A percentile compares a stretch with the other conserved stretches of the same genome.
phyloP scores from a whole-genome alignment of 2,329 filamentous ascomycete genomes.

The Exophiala spinifera region DNA sequence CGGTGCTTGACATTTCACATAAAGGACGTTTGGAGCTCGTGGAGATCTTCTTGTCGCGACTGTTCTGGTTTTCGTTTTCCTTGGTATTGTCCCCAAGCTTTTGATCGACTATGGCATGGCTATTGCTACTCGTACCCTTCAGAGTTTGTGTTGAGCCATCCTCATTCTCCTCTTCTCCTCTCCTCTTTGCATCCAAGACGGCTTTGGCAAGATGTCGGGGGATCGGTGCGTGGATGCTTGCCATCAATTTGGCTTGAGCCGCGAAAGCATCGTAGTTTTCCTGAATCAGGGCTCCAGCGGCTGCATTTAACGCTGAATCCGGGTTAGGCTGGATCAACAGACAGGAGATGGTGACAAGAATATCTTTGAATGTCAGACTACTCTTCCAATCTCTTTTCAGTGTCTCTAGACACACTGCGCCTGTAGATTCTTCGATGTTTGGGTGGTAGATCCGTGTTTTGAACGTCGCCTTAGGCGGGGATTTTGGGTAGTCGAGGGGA shows the following conservation, averaged over 20 bases:
- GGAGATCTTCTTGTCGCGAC: conserved; percentile 37
- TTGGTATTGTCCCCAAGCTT: conserved; percentile 40
- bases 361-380: conserved; percentile 57
- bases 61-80: conserved; percentile 50
- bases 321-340: conserved; percentile 63
- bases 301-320: conserved; percentile 61
- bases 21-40: conserved; percentile 43
- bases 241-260: conserved; percentile 59
- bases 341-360: conserved; percentile 59
- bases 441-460: conserved; percentile 62
- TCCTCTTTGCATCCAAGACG: conserved; percentile 53
- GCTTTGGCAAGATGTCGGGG: conserved; percentile 44
- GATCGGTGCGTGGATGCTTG: conserved; percentile 58
- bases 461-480: conserved; percentile 57
- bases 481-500: conserved; percentile 45
- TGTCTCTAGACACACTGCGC: conserved; percentile 63
- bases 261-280: conserved; percentile 59
- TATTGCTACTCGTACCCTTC: too few relatives aligned
- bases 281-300: conserved; percentile 57
- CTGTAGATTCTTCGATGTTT: conserved; percentile 61
- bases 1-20: conserved; percentile 38
- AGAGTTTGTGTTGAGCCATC: background rate
- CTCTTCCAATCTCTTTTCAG: conserved; percentile 62
- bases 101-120: conserved; percentile 7
- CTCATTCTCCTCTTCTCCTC: conserved; percentile 48